These are phyloP conservation scores for Heimioporus sp. DNA, from an alignment of 768 basidiomycete species.

Conservation along the genomic window DNA sequence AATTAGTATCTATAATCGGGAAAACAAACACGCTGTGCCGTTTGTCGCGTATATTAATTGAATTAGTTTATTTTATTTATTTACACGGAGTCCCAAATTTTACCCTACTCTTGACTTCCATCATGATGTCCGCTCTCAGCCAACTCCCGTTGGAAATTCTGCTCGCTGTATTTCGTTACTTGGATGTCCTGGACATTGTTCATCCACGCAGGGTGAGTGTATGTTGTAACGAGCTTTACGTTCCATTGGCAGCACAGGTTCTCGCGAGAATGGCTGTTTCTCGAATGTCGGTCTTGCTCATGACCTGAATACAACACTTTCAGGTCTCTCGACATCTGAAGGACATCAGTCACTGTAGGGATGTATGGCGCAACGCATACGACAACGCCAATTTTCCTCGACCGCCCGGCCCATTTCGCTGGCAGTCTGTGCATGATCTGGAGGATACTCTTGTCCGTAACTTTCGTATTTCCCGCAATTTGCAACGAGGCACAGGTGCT, in stretches of 20 bases:
- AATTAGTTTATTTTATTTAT: no score
- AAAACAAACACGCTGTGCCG: no score
- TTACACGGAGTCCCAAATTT: no score
- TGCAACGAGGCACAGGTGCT: not conserved
- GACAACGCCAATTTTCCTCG: not conserved
- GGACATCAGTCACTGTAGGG: not conserved
- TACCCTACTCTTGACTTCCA: no score
- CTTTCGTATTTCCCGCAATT: not conserved
- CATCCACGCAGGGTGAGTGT: not conserved
- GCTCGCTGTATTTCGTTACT: not conserved
- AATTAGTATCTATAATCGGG: no score
- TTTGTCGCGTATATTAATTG: no score
- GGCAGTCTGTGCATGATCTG: not conserved
- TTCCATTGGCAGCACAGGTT: no score
- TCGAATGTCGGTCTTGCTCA: no score
- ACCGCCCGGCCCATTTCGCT: not conserved
- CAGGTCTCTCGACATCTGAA: constrained; percentile 1
- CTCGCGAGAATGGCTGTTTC: no score
- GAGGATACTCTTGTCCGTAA: not conserved
- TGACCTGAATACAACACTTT: not conserved
- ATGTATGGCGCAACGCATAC: not conserved
- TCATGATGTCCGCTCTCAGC: not conserved
- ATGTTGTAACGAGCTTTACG: not conserved
- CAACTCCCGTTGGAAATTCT: not conserved
- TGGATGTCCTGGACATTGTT: not conserved